Evolutionary conservation across 768 basidiomycete genomes (phyloP).

Genomic region (Postia placenta): DNA sequence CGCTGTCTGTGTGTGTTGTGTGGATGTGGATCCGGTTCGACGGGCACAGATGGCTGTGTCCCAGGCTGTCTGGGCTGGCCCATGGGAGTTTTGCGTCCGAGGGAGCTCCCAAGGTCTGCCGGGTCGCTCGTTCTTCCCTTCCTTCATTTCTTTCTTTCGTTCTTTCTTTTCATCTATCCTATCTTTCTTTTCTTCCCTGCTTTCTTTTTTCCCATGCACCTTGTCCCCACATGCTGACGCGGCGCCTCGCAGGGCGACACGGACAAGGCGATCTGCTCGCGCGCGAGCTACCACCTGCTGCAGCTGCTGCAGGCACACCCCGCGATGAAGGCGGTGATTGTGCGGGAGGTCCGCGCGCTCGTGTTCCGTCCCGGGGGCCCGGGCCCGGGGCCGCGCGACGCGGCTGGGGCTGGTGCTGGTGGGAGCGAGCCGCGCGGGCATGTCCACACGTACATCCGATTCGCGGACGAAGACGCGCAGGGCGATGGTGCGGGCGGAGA

Average conservation of each 20-base stretch:
- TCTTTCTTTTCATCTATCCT: no score
- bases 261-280: constrained; percentile 81
- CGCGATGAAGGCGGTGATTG: constrained; percentile 84
- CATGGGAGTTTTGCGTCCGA: no score
- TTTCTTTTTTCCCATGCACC: neutral
- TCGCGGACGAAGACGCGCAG: constrained; percentile 35
- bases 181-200: neutral
- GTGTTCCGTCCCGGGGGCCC: constrained; percentile 58
- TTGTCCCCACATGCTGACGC: no score
- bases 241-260: constrained; percentile 53
- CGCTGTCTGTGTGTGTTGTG: no score
- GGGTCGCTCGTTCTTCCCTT: no score
- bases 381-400: constrained; percentile 11
- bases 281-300: constrained; percentile 85
- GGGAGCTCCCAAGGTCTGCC: no score
- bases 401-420: neutral
- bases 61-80: no score
- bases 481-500: constrained; percentile 17
- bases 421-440: neutral
- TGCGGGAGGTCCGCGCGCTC: constrained; percentile 78
- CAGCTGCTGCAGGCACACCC: constrained; percentile 89
- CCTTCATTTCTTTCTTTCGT: no score
- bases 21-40: no score
- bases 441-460: constrained; percentile 45
- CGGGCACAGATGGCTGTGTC: no score